These are phyloP conservation scores for Umbelopsis sp. DNA, from an alignment of 192 early-diverging fungal genomes.

Conservation along the genomic window DNA sequence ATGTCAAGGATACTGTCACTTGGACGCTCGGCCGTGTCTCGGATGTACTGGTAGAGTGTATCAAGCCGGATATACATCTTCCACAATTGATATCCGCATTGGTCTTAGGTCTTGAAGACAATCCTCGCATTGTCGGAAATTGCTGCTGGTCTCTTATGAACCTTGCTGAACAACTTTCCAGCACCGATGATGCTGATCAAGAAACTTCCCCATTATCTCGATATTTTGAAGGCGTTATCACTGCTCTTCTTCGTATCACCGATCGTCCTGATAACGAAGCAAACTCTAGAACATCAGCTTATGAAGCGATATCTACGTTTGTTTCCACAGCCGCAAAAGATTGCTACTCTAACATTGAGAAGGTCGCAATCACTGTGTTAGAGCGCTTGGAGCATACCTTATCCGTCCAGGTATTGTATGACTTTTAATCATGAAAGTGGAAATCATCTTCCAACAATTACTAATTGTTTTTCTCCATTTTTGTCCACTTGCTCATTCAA, in stretches of 20 bases:
- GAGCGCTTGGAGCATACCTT: constrained; percentile 82
- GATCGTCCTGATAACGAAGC: constrained; percentile 72
- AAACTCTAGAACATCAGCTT: constrained; percentile 89
- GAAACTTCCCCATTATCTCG: constrained; percentile 73
- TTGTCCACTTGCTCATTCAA: background rate
- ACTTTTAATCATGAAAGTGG: background rate
- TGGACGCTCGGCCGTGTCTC: constrained; percentile 98
- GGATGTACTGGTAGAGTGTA: constrained; percentile 74
- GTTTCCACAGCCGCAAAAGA: constrained; percentile 75
- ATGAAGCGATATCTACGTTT: constrained; percentile 90
- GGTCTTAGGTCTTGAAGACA: constrained; percentile 82
- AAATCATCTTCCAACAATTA: background rate
- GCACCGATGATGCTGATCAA: constrained; percentile 53
- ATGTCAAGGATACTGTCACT: constrained; percentile 96
- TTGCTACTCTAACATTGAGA: constrained; percentile 72
- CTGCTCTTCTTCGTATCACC: constrained; percentile 74
- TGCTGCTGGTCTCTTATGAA: constrained; percentile 97
- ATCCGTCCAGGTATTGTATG: background rate
- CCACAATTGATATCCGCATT: constrained; percentile 74
- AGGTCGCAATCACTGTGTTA: constrained; percentile 75
- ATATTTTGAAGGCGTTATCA: constrained; percentile 85
- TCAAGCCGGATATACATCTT: constrained; percentile 74
- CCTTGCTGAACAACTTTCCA: constrained; percentile 81
- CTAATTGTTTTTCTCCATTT: constrained; percentile 11
- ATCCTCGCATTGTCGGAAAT: constrained; percentile 87